Conservation (phyloP, 441 rosid genomes). For the Arabidopsis lyrata region DNA sequence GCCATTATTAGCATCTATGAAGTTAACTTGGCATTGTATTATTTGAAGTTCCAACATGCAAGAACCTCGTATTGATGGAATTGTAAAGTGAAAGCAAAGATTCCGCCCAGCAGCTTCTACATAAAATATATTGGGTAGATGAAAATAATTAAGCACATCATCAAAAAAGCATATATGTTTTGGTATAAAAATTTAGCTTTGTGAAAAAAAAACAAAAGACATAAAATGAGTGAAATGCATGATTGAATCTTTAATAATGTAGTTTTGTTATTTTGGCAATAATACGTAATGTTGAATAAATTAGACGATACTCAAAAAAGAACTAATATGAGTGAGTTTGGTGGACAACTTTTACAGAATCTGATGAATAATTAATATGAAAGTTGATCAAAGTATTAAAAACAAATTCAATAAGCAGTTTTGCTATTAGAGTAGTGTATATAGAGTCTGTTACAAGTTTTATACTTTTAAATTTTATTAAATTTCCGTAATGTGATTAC, state of each 20-base stretch:
- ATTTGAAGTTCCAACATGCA: slow-evolving; percentile 19
- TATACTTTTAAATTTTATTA: too few species aligned
- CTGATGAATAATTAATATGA: slow-evolving; percentile 10
- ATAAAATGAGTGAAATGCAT: slow-evolving; percentile 39
- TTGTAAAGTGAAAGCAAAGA: neutral
- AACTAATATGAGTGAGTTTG: slow-evolving; percentile 25
- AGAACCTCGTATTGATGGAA: slow-evolving; percentile 23
- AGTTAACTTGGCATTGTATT: neutral
- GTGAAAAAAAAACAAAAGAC: slow-evolving; percentile 25
- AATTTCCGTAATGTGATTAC: too few species aligned
- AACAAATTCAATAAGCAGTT: neutral
- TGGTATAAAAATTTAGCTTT: neutral
- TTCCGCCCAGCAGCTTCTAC: slow-evolving; percentile 5
- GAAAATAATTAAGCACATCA: neutral
- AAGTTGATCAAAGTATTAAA: neutral
- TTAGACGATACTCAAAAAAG: neutral
- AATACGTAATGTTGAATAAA: neutral
- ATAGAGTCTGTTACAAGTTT: too few species aligned
- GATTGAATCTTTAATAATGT: slow-evolving; percentile 44
- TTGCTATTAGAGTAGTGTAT: too few species aligned
- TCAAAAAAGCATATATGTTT: neutral
- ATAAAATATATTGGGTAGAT: neutral
- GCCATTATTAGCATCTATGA: neutral
- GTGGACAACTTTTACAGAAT: slow-evolving; percentile 33
- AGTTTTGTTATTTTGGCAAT: neutral